A percentile compares a stretch with the other conserved stretches of the same genome.
Conservation (phyloP, 2,329 filamentous ascomycete genomes). For the Pseudogymnoascus sp. region DNA sequence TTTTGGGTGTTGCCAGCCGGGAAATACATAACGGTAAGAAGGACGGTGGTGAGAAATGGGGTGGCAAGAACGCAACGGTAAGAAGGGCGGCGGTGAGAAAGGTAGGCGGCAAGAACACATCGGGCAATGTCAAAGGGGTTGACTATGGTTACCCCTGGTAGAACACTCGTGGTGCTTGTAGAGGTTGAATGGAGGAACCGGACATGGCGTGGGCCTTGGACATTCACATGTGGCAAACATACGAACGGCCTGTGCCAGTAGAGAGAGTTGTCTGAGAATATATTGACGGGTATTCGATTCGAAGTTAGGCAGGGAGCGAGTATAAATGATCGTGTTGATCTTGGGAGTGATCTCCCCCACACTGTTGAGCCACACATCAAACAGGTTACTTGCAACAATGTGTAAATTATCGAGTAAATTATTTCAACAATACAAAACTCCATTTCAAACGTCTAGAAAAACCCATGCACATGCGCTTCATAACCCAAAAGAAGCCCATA, state of each 20-base stretch:
- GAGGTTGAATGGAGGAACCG: too few relatives aligned
- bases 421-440: neutral
- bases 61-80: neutral
- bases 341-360: neutral
- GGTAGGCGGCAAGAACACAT: neutral
- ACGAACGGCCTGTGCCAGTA: too few relatives aligned
- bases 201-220: too few relatives aligned
- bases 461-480: neutral
- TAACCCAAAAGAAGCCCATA: neutral
- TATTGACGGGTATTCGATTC: too few relatives aligned
- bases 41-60: too few relatives aligned
- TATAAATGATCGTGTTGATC: too few relatives aligned
- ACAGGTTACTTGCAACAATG: neutral
- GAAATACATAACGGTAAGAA: neutral
- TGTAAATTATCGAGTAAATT: neutral
- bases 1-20: neutral
- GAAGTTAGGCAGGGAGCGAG: too few relatives aligned
- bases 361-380: neutral
- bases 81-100: neutral
- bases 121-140: neutral
- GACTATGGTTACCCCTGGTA: too few relatives aligned
- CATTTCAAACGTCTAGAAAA: neutral
- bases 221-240: too few relatives aligned
- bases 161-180: too few relatives aligned
- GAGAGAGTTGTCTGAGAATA: too few relatives aligned